These are phyloP conservation scores for Entamoeba nuttalli DNA, from an alignment of 208 protist genomes.

Conservation along the genomic window DNA sequence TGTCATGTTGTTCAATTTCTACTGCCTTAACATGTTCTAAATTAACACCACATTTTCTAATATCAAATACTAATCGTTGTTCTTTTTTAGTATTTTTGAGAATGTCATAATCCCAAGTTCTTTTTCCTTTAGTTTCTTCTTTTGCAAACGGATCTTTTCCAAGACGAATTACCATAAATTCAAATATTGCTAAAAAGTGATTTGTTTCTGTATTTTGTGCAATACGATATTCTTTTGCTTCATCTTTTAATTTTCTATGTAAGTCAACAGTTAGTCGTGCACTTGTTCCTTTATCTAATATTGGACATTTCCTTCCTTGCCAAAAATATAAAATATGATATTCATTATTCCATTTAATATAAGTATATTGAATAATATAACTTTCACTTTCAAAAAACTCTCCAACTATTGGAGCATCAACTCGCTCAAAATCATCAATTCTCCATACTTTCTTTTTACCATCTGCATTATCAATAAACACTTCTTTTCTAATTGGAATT, in stretches of 20 bases:
- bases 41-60: not conserved
- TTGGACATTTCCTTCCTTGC: constrained; percentile 15
- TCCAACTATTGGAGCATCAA: not conserved
- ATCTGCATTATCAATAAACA: not conserved
- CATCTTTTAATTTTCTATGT: not conserved
- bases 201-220: constrained; percentile 5
- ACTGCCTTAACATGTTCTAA: not conserved
- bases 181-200: constrained; percentile 13
- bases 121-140: constrained; percentile 2
- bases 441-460: constrained; percentile 13
- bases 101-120: not conserved
- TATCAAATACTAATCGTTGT: not conserved
- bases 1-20: not conserved
- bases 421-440: constrained; percentile 20
- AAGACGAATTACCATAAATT: not conserved
- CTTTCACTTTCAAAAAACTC: constrained; percentile 9
- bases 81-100: not conserved
- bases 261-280: constrained; percentile 17
- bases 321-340: constrained; percentile 19
- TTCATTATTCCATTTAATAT: not conserved
- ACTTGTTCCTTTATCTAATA: not conserved
- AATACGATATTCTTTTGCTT: constrained; percentile 5
- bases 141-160: not conserved
- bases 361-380: constrained; percentile 10
- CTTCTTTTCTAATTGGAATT: not conserved